phyloP scores from a whole-genome alignment of 2,329 filamentous ascomycete species.

The Didymella exigua region DNA sequence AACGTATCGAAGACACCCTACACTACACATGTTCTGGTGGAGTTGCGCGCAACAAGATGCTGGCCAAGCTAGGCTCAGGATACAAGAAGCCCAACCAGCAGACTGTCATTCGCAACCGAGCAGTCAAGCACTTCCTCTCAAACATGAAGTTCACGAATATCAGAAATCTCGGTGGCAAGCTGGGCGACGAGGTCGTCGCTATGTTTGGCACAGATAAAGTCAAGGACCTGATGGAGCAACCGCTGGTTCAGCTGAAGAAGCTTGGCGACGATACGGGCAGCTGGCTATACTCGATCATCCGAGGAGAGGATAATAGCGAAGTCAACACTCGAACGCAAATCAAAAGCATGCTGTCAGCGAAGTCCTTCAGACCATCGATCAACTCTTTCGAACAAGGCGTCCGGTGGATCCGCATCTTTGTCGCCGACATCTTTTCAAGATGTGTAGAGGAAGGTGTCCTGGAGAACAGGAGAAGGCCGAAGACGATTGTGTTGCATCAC shows the following conservation, averaged over 20 bases:
- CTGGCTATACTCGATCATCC: slow-evolving; percentile 84
- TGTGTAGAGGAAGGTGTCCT: slow-evolving; percentile 88
- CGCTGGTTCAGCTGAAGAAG: slow-evolving; percentile 76
- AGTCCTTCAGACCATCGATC: slow-evolving; percentile 88
- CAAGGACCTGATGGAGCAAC: slow-evolving; percentile 72
- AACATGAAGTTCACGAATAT: slow-evolving; percentile 79
- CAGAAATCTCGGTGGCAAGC: slow-evolving; percentile 29
- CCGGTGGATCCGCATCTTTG: slow-evolving; percentile 89
- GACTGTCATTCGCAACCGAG: slow-evolving; percentile 88
- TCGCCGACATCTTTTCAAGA: slow-evolving; percentile 86
- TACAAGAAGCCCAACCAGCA: slow-evolving; percentile 94
- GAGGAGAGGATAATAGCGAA: slow-evolving; percentile 85
- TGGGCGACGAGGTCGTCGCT: slow-evolving; percentile 84
- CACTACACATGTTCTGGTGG: slow-evolving; percentile 93
- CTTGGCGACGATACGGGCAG: slow-evolving; percentile 82
- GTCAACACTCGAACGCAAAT: slow-evolving; percentile 91
- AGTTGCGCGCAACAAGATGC: slow-evolving; percentile 88
- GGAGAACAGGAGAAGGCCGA: slow-evolving; percentile 85
- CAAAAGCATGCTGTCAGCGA: slow-evolving; percentile 96
- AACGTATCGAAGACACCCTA: slow-evolving; percentile 69
- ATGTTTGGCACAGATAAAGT: slow-evolving; percentile 81
- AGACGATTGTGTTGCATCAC: slow-evolving; percentile 83
- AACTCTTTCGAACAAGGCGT: slow-evolving; percentile 76
- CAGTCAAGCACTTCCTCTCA: slow-evolving; percentile 76
- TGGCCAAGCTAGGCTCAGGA: slow-evolving; percentile 89